phyloP scores from a whole-genome alignment of 371 early-diverging fungal genomes.

The Sporodiniella umbellata region DNA sequence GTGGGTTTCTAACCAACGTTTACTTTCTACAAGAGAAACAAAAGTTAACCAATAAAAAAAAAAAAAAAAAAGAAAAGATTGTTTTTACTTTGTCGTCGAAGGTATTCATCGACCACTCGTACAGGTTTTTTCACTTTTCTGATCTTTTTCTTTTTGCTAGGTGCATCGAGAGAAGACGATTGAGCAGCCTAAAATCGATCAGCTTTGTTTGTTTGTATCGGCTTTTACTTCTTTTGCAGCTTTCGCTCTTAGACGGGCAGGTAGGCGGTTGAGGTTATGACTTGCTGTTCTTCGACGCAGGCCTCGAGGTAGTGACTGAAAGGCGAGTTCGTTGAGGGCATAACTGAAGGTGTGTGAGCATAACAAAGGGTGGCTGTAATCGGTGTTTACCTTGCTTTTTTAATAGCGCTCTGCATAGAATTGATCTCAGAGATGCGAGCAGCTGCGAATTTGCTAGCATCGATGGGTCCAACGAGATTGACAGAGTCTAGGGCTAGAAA shows the following conservation, averaged over 20 bases:
- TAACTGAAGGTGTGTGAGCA: no score
- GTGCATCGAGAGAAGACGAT: constrained; percentile 7
- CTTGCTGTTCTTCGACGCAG: constrained; percentile 90
- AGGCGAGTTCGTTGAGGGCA: constrained; percentile 66
- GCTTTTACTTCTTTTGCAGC: constrained; percentile 69
- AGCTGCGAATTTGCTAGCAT: constrained; percentile 23
- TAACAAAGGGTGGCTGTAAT: neutral
- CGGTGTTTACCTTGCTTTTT: constrained; percentile 42
- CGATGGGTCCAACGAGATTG: constrained; percentile 17
- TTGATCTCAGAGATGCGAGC: constrained; percentile 80
- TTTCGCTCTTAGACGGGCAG: constrained; percentile 68
- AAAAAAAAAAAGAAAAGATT: no score
- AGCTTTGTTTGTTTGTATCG: constrained; percentile 23
- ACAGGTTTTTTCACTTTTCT: constrained; percentile 41
- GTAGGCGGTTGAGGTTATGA: constrained; percentile 86
- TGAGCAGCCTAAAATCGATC: constrained; percentile 4
- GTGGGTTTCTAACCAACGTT: constrained; percentile 97
- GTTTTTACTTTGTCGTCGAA: constrained; percentile 56
- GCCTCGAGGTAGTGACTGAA: constrained; percentile 86
- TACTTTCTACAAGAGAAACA: constrained; percentile 37
- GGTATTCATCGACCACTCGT: constrained; percentile 49
- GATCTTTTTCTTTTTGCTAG: constrained; percentile 10
- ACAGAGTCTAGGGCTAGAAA: constrained; percentile 10
- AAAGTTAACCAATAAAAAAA: no score
- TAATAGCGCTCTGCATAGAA: constrained; percentile 72